Conservation (phyloP, 306 rosid species). For the Corylus heterophylla region DNA sequence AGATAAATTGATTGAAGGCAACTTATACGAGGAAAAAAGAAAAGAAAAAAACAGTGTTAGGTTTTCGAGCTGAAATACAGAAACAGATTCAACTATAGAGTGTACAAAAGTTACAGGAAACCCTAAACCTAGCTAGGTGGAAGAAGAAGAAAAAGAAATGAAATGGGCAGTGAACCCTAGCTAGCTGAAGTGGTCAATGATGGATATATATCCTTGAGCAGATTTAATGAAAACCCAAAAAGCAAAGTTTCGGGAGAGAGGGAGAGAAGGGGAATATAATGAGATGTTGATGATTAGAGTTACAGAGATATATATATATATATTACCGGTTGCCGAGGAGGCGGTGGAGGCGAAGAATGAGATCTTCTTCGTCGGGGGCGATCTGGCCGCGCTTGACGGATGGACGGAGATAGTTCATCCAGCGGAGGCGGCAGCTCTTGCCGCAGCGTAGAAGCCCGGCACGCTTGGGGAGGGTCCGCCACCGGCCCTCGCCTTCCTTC, state of each 20-base stretch:
- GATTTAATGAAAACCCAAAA: background rate
- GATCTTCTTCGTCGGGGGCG: constrained; percentile 91
- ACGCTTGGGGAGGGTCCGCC: constrained; percentile 78
- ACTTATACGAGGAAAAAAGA: background rate
- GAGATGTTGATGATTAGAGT: background rate
- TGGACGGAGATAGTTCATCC: constrained; percentile 97
- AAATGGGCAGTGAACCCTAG: constrained; percentile 10
- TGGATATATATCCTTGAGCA: background rate
- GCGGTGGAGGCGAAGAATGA: constrained; percentile 93
- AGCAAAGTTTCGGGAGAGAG: background rate
- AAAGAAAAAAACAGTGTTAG: background rate
- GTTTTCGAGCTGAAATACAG: background rate
- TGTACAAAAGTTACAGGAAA: background rate
- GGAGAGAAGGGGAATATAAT: too few species aligned
- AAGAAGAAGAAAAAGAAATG: background rate
- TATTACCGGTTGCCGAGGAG: constrained; percentile 76
- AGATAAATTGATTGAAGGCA: background rate
- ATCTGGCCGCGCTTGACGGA: constrained; percentile 86
- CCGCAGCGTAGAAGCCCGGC: constrained; percentile 89
- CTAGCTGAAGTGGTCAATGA: background rate
- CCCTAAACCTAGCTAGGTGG: background rate
- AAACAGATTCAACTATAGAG: background rate
- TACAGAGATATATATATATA: background rate
- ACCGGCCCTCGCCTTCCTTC: constrained; percentile 80
- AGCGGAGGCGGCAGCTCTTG: constrained; percentile 89